Evolutionary conservation across 1,284 basidiomycete species (phyloP), one percentile per base, ranked within the genome.

Genomic region (Malassezia cuniculi): DNA sequence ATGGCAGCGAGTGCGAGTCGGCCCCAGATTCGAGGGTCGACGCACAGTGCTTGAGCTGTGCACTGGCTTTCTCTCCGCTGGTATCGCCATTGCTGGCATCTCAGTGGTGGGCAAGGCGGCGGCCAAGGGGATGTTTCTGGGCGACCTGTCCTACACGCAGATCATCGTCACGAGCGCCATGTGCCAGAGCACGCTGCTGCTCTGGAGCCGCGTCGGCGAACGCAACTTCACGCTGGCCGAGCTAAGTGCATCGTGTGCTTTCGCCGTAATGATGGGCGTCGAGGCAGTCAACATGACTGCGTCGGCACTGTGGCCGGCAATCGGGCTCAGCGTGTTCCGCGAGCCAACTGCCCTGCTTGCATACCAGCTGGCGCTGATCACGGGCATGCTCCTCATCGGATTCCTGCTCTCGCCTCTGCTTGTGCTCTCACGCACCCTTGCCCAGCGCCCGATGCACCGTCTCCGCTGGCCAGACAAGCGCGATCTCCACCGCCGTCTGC

Each of bases 151-250:
- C n/a, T n/a, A n/a, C n/a, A n/a, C n/a, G n/a, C n/a, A n/a, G n/a
- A n/a, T n/a, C n/a, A n/a, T n/a, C n/a, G n/a, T n/a, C n/a, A n/a
- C n/a, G n/a, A n/a, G n/a, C n/a, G n/a, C n/a, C n/a, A n/a, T n/a
- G 69, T 95, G 82, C 68, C 93, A 97, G 64, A 80, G 85, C 55
- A 79, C 83, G 30, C 72, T 95, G 37, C 97, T 95, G 65, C 75
- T 82, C 33, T 83, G 83, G 36, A 77, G 93, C 34, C 76, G 90
- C 16, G 73, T 99, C 22, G 90, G 87, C 0, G 80, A 93, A 53
- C 77, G 82, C 17, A 85, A 84, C 10, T 90, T 95, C 69, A 97
- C 90, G 0, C 74, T 97, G 2, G 93, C 93, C 32, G 93, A 99
- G 67, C 75, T 95, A 8, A 80, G 80, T 14, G 71, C 94, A 16